phyloP scores from a whole-genome alignment of 306 rosid species.

The Corylus avellana region DNA sequence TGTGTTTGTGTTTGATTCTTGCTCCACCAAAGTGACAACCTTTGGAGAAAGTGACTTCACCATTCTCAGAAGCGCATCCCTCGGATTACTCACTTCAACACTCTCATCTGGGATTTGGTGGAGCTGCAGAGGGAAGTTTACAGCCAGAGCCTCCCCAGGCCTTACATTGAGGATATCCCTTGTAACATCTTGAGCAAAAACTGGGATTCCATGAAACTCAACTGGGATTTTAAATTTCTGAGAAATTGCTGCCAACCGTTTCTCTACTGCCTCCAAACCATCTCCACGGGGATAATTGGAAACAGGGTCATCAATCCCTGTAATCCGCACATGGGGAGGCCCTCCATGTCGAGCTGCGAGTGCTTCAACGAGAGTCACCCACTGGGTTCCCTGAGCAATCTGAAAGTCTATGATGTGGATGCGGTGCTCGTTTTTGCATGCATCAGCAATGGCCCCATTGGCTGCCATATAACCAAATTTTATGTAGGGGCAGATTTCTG shows the following conservation, averaged over 20 bases:
- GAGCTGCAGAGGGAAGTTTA: conserved; percentile 89
- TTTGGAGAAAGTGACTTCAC: conserved; percentile 79
- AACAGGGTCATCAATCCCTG: conserved; percentile 84
- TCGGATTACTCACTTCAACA: conserved; percentile 76
- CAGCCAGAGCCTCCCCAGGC: conserved; percentile 87
- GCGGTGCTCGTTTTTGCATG: conserved; percentile 74
- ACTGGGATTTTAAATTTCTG: conserved; percentile 66
- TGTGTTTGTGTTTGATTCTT: conserved; percentile 95
- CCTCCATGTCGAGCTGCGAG: conserved; percentile 91
- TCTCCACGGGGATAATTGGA: conserved; percentile 77
- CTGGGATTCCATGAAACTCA: conserved; percentile 81
- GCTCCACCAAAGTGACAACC: conserved; percentile 85
- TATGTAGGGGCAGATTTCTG: conserved; percentile 86
- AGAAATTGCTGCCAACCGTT: conserved; percentile 59
- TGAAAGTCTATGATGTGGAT: conserved; percentile 94
- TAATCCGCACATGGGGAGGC: conserved; percentile 81
- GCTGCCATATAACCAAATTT: conserved; percentile 99
- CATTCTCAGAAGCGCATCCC: conserved; percentile 80
- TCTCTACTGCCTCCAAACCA: conserved; percentile 65
- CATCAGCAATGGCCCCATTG: conserved; percentile 95
- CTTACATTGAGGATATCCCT: conserved; percentile 70
- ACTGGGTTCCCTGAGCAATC: conserved; percentile 87
- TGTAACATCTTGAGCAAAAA: conserved; percentile 62
- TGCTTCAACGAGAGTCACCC: conserved; percentile 96
- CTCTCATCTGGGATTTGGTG: conserved; percentile 98